Evolutionary conservation across 345 rosid species (phyloP), one percentile per base, ranked within the genome.

Genomic region (Brassica cretica): DNA sequence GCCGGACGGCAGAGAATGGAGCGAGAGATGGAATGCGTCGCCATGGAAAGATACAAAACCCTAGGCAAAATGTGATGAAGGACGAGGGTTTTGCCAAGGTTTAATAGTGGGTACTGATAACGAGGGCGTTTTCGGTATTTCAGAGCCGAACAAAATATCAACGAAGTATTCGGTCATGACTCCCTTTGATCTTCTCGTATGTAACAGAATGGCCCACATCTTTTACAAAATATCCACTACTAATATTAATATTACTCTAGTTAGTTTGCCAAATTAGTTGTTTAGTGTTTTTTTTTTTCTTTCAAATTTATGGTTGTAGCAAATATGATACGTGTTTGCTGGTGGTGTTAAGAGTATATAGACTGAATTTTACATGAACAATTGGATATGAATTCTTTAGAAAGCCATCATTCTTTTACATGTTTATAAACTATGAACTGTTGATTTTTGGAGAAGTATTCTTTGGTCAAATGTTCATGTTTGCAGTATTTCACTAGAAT

Each of bases 11-110:
- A 58, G 30, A 91, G 77, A 55, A 87, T 80, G 64, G 78, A 59
- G 27, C 90, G 88, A 59, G 84, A 75, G 56, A 81, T 39, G 64
- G 78, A 1, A 11, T 72, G 84, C 35, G 85, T 81, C 79, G 91
- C 91, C 93, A 89, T 84, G 44, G 76, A 30, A 79, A 14, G 75
- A 6, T 24, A 6, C 64, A 61, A 73, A 78, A 82, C 82, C 82
- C 80, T 76, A 74, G 32, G 32, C 21, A 0, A 37, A 58, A 15
- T 18, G 32, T 32, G 33, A n/a, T 5, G 3, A 39, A 33, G 30
- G 65, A 16, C 5, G 29, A 73, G 70, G 80, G 79, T 74, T 79
- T 79, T 69, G 66, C 73, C 51, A 41, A 24, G 82, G 64, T 79
- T 79, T 79, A 60, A 72, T 78, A 72, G 39, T 58, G 60, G 49